phyloP scores from a whole-genome alignment of 2,329 filamentous ascomycete genomes.

The Drechslerella coelobrocha region DNA sequence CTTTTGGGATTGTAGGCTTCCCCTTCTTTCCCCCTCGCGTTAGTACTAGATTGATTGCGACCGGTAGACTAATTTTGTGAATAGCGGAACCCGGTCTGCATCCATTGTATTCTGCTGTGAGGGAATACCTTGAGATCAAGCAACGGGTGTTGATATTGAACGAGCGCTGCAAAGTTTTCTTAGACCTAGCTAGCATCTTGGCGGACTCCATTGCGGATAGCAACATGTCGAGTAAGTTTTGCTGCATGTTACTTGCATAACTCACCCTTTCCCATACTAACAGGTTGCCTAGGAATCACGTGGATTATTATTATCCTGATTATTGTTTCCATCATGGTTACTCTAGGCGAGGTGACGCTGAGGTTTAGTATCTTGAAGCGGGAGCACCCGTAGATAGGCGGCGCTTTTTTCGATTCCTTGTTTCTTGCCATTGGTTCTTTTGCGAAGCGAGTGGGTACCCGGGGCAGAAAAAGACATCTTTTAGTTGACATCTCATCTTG shows the following conservation, averaged over 20 bases:
- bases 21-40: too few species aligned
- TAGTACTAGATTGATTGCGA: neutral
- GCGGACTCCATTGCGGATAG: constrained; percentile 90
- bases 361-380: constrained; percentile 75
- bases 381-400: constrained; percentile 58
- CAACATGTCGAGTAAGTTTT: constrained; percentile 77
- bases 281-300: constrained; percentile 69
- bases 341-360: constrained; percentile 84
- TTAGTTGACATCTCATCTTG: neutral
- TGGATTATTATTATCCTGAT: constrained; percentile 99
- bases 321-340: constrained; percentile 86
- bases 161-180: constrained; percentile 92
- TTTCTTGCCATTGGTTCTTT: constrained; percentile 31
- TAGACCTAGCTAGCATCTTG: constrained; percentile 93
- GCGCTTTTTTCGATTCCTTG: constrained; percentile 8
- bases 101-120: constrained; percentile 89
- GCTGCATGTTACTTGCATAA: neutral
- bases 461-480: constrained; percentile 11
- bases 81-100: constrained; percentile 83
- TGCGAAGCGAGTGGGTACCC: constrained; percentile 20
- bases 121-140: constrained; percentile 97
- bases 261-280: constrained; percentile 20
- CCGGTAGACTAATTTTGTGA: constrained; percentile 4
- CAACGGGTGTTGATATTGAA: constrained; percentile 95
- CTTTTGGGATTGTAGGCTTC: constrained; percentile 78